These are phyloP conservation scores for Aspergillus sp. DNA, from an alignment of 2,329 filamentous ascomycete genomes.

Conservation along the genomic window DNA sequence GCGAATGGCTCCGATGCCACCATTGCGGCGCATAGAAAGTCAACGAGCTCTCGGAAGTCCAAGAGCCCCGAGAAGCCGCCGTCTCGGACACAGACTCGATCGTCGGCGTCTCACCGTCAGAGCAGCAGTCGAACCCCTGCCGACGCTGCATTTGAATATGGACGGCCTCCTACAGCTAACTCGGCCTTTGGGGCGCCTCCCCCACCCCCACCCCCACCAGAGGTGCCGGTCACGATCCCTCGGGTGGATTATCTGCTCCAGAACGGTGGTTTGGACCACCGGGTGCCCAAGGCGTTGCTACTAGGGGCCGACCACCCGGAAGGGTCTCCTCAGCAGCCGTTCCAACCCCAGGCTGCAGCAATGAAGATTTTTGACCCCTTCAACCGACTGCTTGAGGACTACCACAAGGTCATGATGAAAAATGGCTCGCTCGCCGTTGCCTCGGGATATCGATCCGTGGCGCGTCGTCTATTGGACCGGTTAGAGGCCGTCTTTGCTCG, in stretches of 20 bases:
- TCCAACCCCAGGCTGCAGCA: slow-evolving; percentile 66
- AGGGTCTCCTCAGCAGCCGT: slow-evolving; percentile 56
- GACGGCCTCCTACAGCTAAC: slow-evolving; percentile 29
- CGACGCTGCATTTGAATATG: slow-evolving; percentile 37
- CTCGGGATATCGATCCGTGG: slow-evolving; percentile 93
- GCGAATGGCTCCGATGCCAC: slow-evolving; percentile 47
- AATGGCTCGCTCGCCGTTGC: slow-evolving; percentile 92
- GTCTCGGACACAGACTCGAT: slow-evolving; percentile 35
- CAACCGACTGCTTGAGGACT: slow-evolving; percentile 80
- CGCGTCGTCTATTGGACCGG: slow-evolving; percentile 81
- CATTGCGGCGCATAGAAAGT: slow-evolving; percentile 45
- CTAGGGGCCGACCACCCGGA: slow-evolving; percentile 50
- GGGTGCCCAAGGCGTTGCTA: slow-evolving; percentile 72
- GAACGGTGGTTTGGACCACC: slow-evolving; percentile 74
- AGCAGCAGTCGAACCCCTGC: slow-evolving; percentile 29
- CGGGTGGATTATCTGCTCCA: slow-evolving; percentile 90
- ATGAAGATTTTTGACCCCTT: slow-evolving; percentile 79
- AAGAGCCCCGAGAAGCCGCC: slow-evolving; percentile 34
- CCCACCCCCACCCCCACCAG: slow-evolving; percentile 74
- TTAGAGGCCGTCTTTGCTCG: slow-evolving; percentile 92
- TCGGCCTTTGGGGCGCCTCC: slow-evolving; percentile 50
- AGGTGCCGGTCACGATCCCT: slow-evolving; percentile 66
- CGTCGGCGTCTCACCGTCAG: slow-evolving; percentile 28
- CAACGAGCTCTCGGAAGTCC: slow-evolving; percentile 28
- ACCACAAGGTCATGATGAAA: slow-evolving; percentile 74